Conservation (phyloP, 768 basidiomycete genomes). For the Clitopilus hobsonii region DNA sequence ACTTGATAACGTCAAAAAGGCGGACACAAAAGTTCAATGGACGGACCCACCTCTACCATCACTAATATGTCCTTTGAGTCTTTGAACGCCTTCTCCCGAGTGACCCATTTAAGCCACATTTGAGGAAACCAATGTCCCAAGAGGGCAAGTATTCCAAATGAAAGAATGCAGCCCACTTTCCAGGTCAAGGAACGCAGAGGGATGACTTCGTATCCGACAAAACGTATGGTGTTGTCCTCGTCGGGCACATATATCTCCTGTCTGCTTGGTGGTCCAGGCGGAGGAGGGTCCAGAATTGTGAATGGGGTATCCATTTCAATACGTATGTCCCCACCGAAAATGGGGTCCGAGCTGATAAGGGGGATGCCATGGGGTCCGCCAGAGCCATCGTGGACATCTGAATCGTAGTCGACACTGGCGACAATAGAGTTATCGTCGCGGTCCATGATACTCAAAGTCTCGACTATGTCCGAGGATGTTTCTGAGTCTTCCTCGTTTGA, state of each 20-base stretch:
- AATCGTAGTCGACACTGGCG: constrained; percentile 69
- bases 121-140: constrained; percentile 93
- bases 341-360: constrained; percentile 65
- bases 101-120: constrained; percentile 86
- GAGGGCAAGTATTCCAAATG: constrained; percentile 70
- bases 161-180: constrained; percentile 62
- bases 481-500: constrained; percentile 73
- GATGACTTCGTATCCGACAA: constrained; percentile 79
- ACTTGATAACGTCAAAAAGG: constrained; percentile 44
- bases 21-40: background rate
- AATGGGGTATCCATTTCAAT: constrained; percentile 75
- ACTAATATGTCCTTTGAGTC: constrained; percentile 67
- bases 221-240: constrained; percentile 84
- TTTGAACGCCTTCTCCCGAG: constrained; percentile 79
- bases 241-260: constrained; percentile 85
- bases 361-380: constrained; percentile 55
- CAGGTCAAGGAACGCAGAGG: constrained; percentile 63
- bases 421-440: constrained; percentile 41
- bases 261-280: constrained; percentile 76
- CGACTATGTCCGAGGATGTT: constrained; percentile 27
- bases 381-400: constrained; percentile 53
- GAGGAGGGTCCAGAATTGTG: constrained; percentile 62
- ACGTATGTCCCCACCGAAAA: constrained; percentile 80
- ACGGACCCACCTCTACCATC: constrained; percentile 76
- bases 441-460: constrained; percentile 21